A percentile compares a stretch with the other conserved stretches of the same genome.
Conservation (phyloP, 352 stramenopile genomes). For the Globisporangium lucens region DNA sequence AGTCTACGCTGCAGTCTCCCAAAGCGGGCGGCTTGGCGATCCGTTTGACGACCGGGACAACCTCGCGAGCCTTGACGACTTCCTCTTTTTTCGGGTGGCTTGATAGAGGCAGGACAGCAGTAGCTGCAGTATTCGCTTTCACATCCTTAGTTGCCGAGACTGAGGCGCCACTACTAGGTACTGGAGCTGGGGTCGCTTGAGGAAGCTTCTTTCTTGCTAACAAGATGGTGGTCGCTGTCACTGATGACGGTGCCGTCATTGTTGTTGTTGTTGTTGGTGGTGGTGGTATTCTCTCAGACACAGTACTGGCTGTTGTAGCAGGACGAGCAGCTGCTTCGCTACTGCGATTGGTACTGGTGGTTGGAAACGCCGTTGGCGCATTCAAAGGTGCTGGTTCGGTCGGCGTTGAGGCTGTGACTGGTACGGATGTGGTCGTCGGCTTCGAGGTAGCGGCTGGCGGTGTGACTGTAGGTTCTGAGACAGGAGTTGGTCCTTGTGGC, state of each 20-base stretch:
- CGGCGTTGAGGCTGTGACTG: not conserved
- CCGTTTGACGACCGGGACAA: not conserved
- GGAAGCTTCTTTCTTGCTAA: conserved; percentile 27
- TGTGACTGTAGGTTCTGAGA: not conserved
- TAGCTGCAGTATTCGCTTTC: not conserved
- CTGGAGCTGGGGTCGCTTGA: not conserved
- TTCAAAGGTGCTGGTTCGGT: not conserved
- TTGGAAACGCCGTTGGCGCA: not conserved
- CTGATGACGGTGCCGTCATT: not conserved
- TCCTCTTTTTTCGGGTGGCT: conserved; percentile 12
- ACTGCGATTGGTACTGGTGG: not conserved
- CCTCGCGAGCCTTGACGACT: conserved; percentile 5
- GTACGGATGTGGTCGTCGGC: not conserved
- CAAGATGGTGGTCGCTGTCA: conserved; percentile 13
- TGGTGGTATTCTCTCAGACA: not conserved
- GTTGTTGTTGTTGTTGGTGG: not conserved
- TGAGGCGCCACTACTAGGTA: conserved; percentile 1
- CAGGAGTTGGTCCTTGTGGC: not conserved
- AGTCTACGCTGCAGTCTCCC: conserved; percentile 38
- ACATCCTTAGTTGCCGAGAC: not conserved
- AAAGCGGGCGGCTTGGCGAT: conserved; percentile 20
- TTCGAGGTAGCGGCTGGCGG: not conserved
- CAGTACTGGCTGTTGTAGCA: not conserved
- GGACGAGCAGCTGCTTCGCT: not conserved
- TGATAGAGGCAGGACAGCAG: not conserved